A percentile compares a stretch with the other conserved stretches of the same genome.
These are phyloP conservation scores for Vitis cinerea DNA, from an alignment of 164 flowering plant genomes.

Conservation along the genomic window DNA sequence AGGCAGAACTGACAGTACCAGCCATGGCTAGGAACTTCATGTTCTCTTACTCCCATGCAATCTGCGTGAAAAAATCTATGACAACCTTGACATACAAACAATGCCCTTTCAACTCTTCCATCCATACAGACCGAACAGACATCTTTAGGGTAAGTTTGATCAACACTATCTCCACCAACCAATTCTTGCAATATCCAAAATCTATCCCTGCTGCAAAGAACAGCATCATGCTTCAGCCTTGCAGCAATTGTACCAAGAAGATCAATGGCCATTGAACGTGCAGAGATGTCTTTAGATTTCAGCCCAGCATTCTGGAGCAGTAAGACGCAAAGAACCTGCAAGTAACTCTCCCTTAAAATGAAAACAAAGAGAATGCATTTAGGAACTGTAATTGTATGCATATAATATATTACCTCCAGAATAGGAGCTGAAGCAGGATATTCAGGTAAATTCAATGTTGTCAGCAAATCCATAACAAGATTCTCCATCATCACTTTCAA, in stretches of 20 bases:
- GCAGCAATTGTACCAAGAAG: conserved; percentile 92
- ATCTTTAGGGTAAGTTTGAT: conserved; percentile 39
- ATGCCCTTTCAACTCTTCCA: conserved; percentile 43
- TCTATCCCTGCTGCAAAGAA: conserved; percentile 48
- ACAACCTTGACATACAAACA: conserved; percentile 71
- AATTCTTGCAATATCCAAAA: conserved; percentile 78
- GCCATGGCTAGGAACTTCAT: conserved; percentile 41
- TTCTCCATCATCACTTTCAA: conserved; percentile 80
- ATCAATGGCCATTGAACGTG: conserved; percentile 90
- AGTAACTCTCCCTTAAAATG: conserved; percentile 18
- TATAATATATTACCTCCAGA: conserved; percentile 61
- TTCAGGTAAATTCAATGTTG: conserved; percentile 86
- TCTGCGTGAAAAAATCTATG: conserved; percentile 75
- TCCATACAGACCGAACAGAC: conserved; percentile 71
- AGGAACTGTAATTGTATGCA: neutral
- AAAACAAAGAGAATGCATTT: conserved; percentile 6
- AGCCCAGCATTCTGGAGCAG: conserved; percentile 95
- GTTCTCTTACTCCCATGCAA: conserved; percentile 72
- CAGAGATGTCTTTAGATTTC: conserved; percentile 84
- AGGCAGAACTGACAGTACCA: conserved; percentile 76
- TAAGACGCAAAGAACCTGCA: conserved; percentile 96
- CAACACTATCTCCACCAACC: conserved; percentile 31
- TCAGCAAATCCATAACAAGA: conserved; percentile 79
- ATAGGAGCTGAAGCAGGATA: conserved; percentile 89
- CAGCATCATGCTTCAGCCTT: conserved; percentile 85